Percentiles rank a stretch among this genome's conserved stretches.
These are phyloP conservation scores for Acarospora socialis DNA, from an alignment of 2,329 filamentous ascomycete species.

Conservation along the genomic window DNA sequence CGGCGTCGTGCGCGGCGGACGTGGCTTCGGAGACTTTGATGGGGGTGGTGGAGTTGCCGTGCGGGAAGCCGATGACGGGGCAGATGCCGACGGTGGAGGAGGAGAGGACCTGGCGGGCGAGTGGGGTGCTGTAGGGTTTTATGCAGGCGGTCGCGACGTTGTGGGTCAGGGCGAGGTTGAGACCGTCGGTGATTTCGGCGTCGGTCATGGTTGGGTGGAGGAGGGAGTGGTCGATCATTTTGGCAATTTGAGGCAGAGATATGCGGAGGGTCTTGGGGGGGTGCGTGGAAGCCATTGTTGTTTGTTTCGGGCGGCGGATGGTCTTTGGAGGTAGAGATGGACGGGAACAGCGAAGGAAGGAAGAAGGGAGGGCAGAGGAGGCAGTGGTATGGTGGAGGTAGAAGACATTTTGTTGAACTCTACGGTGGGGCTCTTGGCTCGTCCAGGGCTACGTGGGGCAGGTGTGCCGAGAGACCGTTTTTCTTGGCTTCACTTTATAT, in stretches of 20 bases:
- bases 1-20: slow-evolving; percentile 32
- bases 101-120: slow-evolving; percentile 33
- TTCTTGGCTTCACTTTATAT: no score
- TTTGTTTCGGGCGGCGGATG: no score
- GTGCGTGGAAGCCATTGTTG: no score
- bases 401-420: no score
- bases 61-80: slow-evolving; percentile 47
- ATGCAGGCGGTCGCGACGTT: slow-evolving; percentile 43
- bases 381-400: no score
- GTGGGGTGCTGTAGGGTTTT: slow-evolving; percentile 41
- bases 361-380: no score
- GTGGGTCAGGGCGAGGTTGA: slow-evolving; percentile 34
- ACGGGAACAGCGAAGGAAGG: no score
- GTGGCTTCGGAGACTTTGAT: slow-evolving; percentile 42
- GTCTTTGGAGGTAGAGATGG: no score
- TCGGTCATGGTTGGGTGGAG: slow-evolving; percentile 49
- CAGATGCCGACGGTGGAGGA: slow-evolving; percentile 38
- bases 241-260: slow-evolving; percentile 35
- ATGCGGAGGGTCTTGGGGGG: slow-evolving; percentile 26
- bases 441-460: no score
- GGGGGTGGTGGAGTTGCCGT: slow-evolving; percentile 40
- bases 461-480: no score
- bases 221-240: slow-evolving; percentile 47
- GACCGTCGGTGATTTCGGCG: slow-evolving; percentile 35
- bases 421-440: no score